A percentile compares a stretch with the other conserved stretches of the same genome.
Evolutionary conservation across 1,284 basidiomycete species (phyloP).

Genomic region (Ganoderma sp.): DNA sequence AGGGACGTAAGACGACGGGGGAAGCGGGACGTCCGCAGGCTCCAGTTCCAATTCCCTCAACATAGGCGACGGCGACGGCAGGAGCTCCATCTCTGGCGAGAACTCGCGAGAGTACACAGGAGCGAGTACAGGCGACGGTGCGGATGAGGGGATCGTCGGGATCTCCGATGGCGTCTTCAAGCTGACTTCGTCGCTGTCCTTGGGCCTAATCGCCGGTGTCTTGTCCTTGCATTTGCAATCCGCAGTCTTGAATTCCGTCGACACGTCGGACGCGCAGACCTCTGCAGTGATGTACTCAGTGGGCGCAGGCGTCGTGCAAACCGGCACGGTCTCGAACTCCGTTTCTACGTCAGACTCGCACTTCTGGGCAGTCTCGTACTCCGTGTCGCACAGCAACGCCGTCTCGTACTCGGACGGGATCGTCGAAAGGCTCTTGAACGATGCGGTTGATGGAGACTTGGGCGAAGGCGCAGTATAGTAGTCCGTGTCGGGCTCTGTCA

Average conservation of each 20-base stretch:
- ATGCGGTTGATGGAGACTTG: conserved; percentile 49
- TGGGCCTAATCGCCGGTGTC: conserved; percentile 13
- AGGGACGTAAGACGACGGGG: conserved; percentile 46
- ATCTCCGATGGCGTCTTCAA: conserved; percentile 37
- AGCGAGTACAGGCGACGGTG: conserved; percentile 20
- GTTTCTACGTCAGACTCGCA: conserved; percentile 50
- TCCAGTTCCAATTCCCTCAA: conserved; percentile 30
- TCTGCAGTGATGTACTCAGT: conserved; percentile 60
- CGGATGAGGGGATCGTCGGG: conserved; percentile 39
- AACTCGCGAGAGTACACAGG: conserved; percentile 6
- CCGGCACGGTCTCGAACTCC: conserved; percentile 56
- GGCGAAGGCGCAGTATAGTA: conserved; percentile 38
- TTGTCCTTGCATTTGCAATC: conserved; percentile 37
- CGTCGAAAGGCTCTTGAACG: conserved; percentile 50
- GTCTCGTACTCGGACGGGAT: conserved; percentile 63
- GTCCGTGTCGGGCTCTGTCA: conserved; percentile 26
- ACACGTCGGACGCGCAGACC: conserved; percentile 49
- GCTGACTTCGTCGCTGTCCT: conserved; percentile 33
- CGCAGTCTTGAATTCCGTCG: conserved; percentile 45
- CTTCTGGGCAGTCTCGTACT: conserved; percentile 58
- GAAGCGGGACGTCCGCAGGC: conserved; percentile 48
- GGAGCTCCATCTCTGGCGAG: conserved; percentile 6
- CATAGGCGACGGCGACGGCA: conserved; percentile 1
- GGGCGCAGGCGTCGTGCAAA: conserved; percentile 54
- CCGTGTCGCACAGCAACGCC: conserved; percentile 53